Evolutionary conservation across 1,284 basidiomycete genomes (phyloP), one percentile per base, ranked within the genome.

Genomic region (Fomitopsis pinicola): DNA sequence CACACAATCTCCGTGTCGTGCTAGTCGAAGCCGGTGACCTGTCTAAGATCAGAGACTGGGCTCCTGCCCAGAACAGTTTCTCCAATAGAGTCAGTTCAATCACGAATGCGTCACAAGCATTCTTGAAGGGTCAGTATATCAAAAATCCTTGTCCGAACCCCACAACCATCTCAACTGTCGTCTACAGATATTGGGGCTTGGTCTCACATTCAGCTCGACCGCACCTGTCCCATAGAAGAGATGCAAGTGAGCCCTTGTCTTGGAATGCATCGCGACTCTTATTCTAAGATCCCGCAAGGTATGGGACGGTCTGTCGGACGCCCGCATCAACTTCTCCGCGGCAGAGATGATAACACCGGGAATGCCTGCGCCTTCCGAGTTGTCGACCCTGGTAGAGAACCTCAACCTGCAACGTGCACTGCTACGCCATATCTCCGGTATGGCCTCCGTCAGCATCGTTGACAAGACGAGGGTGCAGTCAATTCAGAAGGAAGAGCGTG

Each of bases 1-100:
- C 78, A 26, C 75, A 83, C 50, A 81, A 81, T 17, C 69, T 87
- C 15, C 79, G 80, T 9, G 80, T 97, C 22, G 82, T 89, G 0
- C 78, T 97, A 3, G 78, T 98, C 28, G 95, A 97, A 73, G 92
- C 88, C 8, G 82, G 89, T 2, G 88, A 92, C 69, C 75, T 97
- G 46, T 81, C 80, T 40, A 87, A 84, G 66, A 80, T 91, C 38
- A 79, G 82, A 35, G 74, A 82, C 53, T 97, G 95, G 95, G 74
- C 77, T 8, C 80, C 80, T 59, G 73, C 81, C 12, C 61, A 77
- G 0, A 82, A 81, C 50, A 75, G 79, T 7, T 97, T 84, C 79
- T 95, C 94, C 53, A 97, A 97, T 73, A 82, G 95, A 55, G 93
- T 95, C 57, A 92, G 90, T 70, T 95, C 94, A 35, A 83, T 97